Evolutionary conservation across 176 grass and related monocot species (phyloP).

Genomic region (Elymus sibiricus): DNA sequence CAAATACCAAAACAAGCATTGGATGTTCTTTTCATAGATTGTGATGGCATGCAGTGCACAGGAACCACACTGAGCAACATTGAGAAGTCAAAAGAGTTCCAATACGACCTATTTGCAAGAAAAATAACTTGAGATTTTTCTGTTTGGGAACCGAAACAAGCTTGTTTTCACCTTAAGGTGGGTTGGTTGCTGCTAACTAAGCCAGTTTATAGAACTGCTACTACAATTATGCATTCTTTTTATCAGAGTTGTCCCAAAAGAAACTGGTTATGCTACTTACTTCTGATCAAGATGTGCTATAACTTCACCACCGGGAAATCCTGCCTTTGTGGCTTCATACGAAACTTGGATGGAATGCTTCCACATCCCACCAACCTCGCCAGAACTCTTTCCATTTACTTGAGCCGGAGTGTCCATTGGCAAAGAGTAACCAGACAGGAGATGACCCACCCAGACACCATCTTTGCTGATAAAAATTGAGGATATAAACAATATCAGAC

Average conservation of each 20-base stretch:
- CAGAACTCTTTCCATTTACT: slow-evolving; percentile 45
- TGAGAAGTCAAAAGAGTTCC: neutral
- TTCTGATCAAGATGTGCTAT: slow-evolving; percentile 98
- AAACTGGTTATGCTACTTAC: slow-evolving; percentile 44
- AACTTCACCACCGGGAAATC: slow-evolving; percentile 87
- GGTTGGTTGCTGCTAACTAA: neutral
- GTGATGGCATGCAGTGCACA: neutral
- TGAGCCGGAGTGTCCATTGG: slow-evolving; percentile 66
- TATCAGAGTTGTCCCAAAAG: neutral
- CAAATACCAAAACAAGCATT: neutral
- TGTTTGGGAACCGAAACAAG: neutral
- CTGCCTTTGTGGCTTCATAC: slow-evolving; percentile 74
- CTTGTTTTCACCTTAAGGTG: neutral
- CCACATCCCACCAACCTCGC: slow-evolving; percentile 71
- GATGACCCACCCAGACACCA: slow-evolving; percentile 89
- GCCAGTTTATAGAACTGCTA: neutral
- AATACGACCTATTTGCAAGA: neutral
- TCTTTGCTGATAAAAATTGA: slow-evolving; percentile 65
- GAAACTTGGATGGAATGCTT: slow-evolving; percentile 89
- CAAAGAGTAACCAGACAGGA: slow-evolving; percentile 82
- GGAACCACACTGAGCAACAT: neutral
- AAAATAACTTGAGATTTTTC: neutral
- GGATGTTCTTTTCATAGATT: neutral
- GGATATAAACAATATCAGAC: slow-evolving; percentile 2
- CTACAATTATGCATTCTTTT: neutral